These are phyloP conservation scores for Betula pendula DNA, from an alignment of 306 rosid genomes.

Conservation along the genomic window DNA sequence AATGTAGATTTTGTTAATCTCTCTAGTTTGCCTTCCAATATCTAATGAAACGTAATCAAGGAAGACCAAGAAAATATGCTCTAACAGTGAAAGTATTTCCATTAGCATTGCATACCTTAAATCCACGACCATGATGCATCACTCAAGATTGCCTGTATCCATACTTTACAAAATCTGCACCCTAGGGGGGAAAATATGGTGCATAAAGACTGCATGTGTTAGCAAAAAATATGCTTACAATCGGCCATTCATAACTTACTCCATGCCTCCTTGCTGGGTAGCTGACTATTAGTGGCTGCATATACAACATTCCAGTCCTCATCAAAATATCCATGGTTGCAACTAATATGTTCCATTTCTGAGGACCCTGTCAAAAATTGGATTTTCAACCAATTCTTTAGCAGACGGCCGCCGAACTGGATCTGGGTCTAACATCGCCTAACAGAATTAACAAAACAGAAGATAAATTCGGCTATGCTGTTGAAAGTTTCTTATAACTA, in stretches of 20 bases:
- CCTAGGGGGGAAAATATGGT: constrained; percentile 39
- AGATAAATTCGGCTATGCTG: constrained; percentile 4
- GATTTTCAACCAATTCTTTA: constrained; percentile 57
- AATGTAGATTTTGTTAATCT: not conserved
- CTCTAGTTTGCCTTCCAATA: not conserved
- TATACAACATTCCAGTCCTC: constrained; percentile 20
- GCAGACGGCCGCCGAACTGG: constrained; percentile 83
- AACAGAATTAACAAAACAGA: constrained; percentile 30
- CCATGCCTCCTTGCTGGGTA: not conserved
- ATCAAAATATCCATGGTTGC: not conserved
- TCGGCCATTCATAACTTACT: constrained; percentile 21
- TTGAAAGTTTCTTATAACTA: not conserved
- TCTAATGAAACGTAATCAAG: not conserved
- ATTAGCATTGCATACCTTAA: constrained; percentile 13
- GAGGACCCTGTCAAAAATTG: constrained; percentile 47
- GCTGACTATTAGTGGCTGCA: constrained; percentile 12
- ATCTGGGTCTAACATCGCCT: constrained; percentile 88
- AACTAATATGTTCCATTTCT: constrained; percentile 28
- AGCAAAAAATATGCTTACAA: constrained; percentile 31
- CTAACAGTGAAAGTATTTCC: not conserved
- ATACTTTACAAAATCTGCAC: constrained; percentile 48
- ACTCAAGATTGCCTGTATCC: not conserved
- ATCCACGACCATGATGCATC: constrained; percentile 30
- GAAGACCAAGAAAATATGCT: not conserved
- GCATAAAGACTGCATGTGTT: constrained; percentile 27